Base-by-base conservation (phyloP, 2,329 filamentous ascomycete genomes). In the Fusarium siculi region DNA sequence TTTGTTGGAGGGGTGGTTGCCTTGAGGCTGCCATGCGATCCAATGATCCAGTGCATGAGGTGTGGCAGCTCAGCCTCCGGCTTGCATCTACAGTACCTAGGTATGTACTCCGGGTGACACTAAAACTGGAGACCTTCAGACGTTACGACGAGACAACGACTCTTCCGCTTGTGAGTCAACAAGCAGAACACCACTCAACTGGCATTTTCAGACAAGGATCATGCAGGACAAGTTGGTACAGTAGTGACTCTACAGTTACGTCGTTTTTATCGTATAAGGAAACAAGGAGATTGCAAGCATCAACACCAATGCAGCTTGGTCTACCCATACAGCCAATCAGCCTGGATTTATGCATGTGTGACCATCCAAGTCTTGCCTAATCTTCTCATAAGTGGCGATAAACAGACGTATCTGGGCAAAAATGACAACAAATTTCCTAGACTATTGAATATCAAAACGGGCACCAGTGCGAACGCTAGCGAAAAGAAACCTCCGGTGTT, bases 11-110 rank as follows among this genome's bases (percentile, higher is more conserved):
- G 42, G 32, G 52, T 63, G 70, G 70, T 71, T 73, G 70, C 70
- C 70, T 73, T 73, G 70, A 74, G 71, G 71, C 63, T 68, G 60
- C 72, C 43, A 55, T 65, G 53, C 61, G 46, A 25, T 43, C 25
- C 34, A 68, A 60, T 36, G 28, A 36, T 21, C 14, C 23, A 54
- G 25, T 30, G 36, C 19, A 55, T 23, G 28, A 57, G n/a, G 30
- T 57, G 54, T 47, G 54, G 34, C 62, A 63, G 54, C 54, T 47
- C 53, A 63, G 60, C 42, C 53, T 32, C 32, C 32, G 19, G 50
- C 56, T 23, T 52, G n/a, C 32, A 49, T 25, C 25, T 52, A 53
- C 34, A 59, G 34, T 11, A 25, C 6, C 25, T 25, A 25, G 6
- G 25, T 25, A 30, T 30, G 30, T 30, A 32, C n/a, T 19, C 18